Percentiles rank a stretch among this genome's conserved stretches.
These are phyloP conservation scores for Ascochyta rabiei DNA, from an alignment of 2,329 filamentous ascomycete species.

Conservation along the genomic window DNA sequence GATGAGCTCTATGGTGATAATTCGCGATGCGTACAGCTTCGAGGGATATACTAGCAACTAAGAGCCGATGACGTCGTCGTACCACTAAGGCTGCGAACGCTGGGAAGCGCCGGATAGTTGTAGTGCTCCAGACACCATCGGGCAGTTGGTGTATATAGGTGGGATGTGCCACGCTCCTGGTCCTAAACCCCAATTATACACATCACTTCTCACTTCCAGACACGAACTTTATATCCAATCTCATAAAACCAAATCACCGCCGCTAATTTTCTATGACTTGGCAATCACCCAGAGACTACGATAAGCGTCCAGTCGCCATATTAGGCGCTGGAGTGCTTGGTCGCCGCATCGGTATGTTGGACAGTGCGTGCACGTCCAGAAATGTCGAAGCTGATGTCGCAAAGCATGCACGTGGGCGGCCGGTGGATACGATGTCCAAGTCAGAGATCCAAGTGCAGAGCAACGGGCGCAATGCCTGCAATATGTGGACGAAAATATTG, in stretches of 20 bases:
- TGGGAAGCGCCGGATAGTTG: slow-evolving; percentile 8
- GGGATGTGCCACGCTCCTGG: background rate
- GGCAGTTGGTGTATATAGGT: slow-evolving; percentile 6
- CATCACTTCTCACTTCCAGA: background rate
- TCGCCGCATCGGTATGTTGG: slow-evolving; percentile 16
- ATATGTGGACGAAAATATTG: slow-evolving; percentile 49
- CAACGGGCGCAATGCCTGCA: slow-evolving; percentile 47
- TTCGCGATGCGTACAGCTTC: background rate
- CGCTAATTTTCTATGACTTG: slow-evolving; percentile 3
- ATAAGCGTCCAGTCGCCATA: slow-evolving; percentile 17
- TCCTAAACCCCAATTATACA: background rate
- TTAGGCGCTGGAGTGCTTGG: slow-evolving; percentile 28
- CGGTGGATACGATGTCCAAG: slow-evolving; percentile 52
- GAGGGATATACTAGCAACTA: background rate
- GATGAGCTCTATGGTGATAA: background rate
- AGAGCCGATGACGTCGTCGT: slow-evolving; percentile 5
- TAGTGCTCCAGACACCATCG: background rate
- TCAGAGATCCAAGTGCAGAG: slow-evolving; percentile 50
- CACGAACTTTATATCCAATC: background rate
- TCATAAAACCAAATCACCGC: too few relatives aligned
- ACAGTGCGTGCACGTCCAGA: too few relatives aligned
- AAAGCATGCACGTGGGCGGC: slow-evolving; percentile 44
- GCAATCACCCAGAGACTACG: slow-evolving; percentile 9
- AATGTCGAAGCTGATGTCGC: background rate
- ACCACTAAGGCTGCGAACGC: background rate